These are phyloP conservation scores for Trichoderma breve DNA, from an alignment of 2,329 filamentous ascomycete species.

Conservation along the genomic window DNA sequence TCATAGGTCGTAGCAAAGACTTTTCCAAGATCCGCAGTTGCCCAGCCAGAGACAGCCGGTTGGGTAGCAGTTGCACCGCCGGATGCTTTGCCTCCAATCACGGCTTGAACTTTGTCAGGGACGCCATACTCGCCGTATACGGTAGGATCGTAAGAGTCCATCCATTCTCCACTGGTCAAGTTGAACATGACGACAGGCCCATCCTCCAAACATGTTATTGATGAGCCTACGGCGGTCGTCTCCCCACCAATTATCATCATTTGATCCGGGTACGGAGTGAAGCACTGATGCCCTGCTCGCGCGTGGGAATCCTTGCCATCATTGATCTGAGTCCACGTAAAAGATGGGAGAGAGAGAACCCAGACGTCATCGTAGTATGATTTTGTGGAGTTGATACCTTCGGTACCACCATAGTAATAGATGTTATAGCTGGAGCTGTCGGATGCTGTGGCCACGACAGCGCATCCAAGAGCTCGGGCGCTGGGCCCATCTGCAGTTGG, in stretches of 20 bases:
- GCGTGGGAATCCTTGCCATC: constrained; percentile 51
- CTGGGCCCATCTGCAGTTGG: constrained; percentile 59
- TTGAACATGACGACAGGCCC: constrained; percentile 67
- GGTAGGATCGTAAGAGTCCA: constrained; percentile 65
- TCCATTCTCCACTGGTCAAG: constrained; percentile 66
- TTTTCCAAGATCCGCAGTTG: constrained; percentile 43
- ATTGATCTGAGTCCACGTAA: constrained; percentile 67
- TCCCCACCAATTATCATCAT: constrained; percentile 77
- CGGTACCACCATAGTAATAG: constrained; percentile 79
- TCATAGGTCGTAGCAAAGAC: constrained; percentile 58
- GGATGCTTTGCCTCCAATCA: constrained; percentile 64
- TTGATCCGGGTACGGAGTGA: constrained; percentile 73
- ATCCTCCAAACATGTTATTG: constrained; percentile 56
- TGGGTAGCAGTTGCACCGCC: constrained; percentile 69
- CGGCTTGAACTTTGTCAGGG: constrained; percentile 58
- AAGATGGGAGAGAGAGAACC: constrained; percentile 76
- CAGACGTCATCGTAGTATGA: constrained; percentile 67
- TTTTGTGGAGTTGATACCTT: constrained; percentile 44
- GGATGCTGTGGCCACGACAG: constrained; percentile 68
- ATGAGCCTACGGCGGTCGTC: too few species aligned
- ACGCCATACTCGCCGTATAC: constrained; percentile 66
- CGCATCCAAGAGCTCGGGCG: constrained; percentile 62
- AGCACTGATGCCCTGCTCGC: constrained; percentile 72
- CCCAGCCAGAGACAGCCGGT: constrained; percentile 60
- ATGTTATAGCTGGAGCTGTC: constrained; percentile 77